phyloP scores from a whole-genome alignment of 495 filamentous ascomycete genomes.

The Hypoxylon crocopeplum region DNA sequence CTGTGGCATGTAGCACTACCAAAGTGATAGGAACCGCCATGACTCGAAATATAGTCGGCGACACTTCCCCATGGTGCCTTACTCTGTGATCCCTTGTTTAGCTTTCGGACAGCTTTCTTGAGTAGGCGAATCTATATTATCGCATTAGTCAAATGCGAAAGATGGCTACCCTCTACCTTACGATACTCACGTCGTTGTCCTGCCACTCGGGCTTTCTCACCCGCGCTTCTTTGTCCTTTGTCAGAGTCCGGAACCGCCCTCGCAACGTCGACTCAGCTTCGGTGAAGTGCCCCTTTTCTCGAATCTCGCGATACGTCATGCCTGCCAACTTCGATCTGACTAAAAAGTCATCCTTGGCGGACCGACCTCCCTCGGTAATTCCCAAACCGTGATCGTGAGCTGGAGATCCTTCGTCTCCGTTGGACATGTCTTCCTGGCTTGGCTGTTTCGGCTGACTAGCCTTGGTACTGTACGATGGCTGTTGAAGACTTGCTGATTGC shows the following conservation, averaged over 20 bases:
- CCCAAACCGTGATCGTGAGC: not conserved
- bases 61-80: conserved; percentile 87
- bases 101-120: conserved; percentile 53
- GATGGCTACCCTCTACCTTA: not conserved
- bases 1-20: conserved; percentile 88
- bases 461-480: not conserved
- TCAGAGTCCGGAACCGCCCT: conserved; percentile 79
- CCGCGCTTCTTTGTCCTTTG: conserved; percentile 74
- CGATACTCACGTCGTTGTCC: conserved; percentile 72
- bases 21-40: conserved; percentile 84
- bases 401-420: not conserved
- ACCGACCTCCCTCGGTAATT: conserved; percentile 9
- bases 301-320: conserved; percentile 82
- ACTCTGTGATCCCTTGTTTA: conserved; percentile 37
- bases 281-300: conserved; percentile 64
- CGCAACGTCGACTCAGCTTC: conserved; percentile 90
- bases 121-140: conserved; percentile 54
- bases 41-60: conserved; percentile 68
- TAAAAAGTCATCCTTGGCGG: conserved; percentile 67
- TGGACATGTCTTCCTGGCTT: not conserved
- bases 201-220: conserved; percentile 82
- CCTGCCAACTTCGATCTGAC: conserved; percentile 68
- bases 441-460: conserved; percentile 1
- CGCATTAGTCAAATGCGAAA: conserved; percentile 13
- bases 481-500: not conserved